phyloP scores from a whole-genome alignment of 1,284 basidiomycete species.

The Serendipita sp. region DNA sequence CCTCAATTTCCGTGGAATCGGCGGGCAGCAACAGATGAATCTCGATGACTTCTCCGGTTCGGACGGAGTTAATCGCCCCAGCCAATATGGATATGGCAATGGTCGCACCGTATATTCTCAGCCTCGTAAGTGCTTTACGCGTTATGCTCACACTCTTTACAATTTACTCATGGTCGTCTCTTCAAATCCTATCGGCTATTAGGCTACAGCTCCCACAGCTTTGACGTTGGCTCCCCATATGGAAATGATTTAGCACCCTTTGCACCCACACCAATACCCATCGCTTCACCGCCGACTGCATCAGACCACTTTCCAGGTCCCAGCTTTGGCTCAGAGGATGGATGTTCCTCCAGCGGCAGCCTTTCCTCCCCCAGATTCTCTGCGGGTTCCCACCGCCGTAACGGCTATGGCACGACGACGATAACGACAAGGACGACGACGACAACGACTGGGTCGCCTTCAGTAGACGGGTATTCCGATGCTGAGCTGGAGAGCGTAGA shows the following conservation, averaged over 20 bases:
- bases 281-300: neutral
- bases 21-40: too few relatives aligned
- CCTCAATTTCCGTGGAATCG: neutral
- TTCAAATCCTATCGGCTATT: neutral
- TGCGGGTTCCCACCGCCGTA: neutral
- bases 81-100: neutral
- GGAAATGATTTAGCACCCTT: neutral
- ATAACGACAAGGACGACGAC: neutral
- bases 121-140: neutral
- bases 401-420: too few relatives aligned
- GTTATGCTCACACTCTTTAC: neutral
- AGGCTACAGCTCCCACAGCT: neutral
- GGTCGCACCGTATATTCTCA: neutral
- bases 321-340: neutral
- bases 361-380: neutral
- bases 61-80: neutral
- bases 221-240: neutral
- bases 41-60: too few relatives aligned
- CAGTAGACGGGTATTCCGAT: neutral
- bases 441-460: neutral
- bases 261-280: neutral
- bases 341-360: neutral
- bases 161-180: neutral
- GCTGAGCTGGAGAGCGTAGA: neutral
- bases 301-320: neutral